Evolutionary conservation across 2,329 filamentous ascomycete species (phyloP).

Genomic region (Rugonectria rugulosa): DNA sequence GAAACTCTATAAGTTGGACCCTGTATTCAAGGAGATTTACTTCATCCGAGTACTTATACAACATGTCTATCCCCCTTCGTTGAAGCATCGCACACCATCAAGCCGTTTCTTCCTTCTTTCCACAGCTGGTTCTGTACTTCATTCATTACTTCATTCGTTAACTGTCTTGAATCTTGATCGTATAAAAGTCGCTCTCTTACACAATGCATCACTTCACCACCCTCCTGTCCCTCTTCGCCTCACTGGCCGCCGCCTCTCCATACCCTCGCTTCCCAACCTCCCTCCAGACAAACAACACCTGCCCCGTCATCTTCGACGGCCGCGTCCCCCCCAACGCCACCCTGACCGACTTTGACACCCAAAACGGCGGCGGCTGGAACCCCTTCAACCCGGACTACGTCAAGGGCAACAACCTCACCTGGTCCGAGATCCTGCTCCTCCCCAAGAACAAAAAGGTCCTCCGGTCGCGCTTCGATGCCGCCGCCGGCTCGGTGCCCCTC

Average conservation of each 20-base stretch:
- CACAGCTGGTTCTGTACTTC: background rate
- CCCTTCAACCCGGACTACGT: constrained; percentile 61
- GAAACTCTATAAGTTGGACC: too few species aligned
- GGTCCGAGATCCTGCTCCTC: constrained; percentile 59
- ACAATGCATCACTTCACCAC: constrained; percentile 26
- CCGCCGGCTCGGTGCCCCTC: constrained; percentile 52
- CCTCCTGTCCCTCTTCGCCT: constrained; percentile 28
- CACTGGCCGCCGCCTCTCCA: constrained; percentile 29
- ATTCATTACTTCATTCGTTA: constrained; percentile 11
- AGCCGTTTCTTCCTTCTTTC: too few species aligned
- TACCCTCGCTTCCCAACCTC: constrained; percentile 9
- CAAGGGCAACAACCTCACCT: constrained; percentile 60
- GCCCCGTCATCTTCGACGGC: constrained; percentile 54
- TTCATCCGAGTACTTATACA: too few species aligned
- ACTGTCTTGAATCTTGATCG: too few species aligned
- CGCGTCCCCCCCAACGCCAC: constrained; percentile 50
- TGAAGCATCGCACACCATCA: too few species aligned
- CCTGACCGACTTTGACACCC: constrained; percentile 50
- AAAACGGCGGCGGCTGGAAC: constrained; percentile 42
- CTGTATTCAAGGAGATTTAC: background rate
- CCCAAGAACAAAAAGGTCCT: constrained; percentile 43
- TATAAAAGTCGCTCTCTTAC: background rate
- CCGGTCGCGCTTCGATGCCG: constrained; percentile 46
- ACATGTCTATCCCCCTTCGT: too few species aligned
- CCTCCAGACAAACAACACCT: constrained; percentile 19